Evolutionary conservation across 2,329 filamentous ascomycete genomes (phyloP).

Genomic region (Zasmidium cellare): DNA sequence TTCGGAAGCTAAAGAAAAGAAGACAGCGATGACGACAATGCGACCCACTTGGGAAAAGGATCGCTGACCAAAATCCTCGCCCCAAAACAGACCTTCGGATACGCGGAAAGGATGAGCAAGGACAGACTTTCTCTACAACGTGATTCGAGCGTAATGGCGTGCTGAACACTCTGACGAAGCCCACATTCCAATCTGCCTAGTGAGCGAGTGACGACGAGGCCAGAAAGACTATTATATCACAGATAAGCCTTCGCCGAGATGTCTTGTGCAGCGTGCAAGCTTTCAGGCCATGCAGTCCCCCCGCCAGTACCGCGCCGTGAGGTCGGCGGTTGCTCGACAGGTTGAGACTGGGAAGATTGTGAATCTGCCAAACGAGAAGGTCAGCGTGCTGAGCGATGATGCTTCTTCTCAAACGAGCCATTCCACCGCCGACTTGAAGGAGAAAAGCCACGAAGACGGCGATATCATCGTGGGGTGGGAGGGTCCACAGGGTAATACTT

Average conservation of each 20-base stretch:
- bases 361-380: conserved; percentile 13
- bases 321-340: conserved; percentile 7
- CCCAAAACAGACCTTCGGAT: background rate
- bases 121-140: background rate
- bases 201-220: no score
- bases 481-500: conserved; percentile 3
- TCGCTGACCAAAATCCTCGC: background rate
- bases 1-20: no score
- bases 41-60: background rate
- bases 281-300: conserved; percentile 12
- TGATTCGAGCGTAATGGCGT: background rate
- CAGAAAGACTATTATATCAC: background rate
- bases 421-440: background rate
- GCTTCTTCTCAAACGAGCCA: conserved; percentile 3
- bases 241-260: background rate
- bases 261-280: background rate
- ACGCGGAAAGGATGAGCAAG: background rate
- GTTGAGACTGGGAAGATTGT: conserved; percentile 11
- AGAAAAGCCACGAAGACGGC: background rate
- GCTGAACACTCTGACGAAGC: background rate
- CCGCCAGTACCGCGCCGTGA: conserved; percentile 10
- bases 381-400: conserved; percentile 9
- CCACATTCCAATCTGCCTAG: background rate
- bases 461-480: conserved; percentile 17
- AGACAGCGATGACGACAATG: background rate